Conservation (phyloP, 2,329 filamentous ascomycete genomes). For the Neofusicoccum cordaticola region DNA sequence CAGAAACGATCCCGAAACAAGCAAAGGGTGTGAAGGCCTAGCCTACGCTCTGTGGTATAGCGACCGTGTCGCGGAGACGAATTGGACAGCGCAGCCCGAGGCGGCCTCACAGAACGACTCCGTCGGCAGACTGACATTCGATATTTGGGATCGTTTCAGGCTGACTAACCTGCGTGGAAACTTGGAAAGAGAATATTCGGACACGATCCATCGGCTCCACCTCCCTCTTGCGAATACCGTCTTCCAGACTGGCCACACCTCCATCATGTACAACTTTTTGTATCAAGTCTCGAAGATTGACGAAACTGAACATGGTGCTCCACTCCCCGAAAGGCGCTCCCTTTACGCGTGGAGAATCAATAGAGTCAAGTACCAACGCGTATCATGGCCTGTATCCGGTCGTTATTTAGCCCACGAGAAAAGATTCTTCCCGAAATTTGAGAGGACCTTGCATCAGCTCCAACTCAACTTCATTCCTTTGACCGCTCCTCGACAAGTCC, state of each 20-base stretch:
- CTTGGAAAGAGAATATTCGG: conserved; percentile 32
- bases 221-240: conserved; percentile 71
- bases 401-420: neutral
- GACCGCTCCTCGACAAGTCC: conserved; percentile 60
- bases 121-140: neutral
- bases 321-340: neutral
- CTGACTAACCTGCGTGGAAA: neutral
- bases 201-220: conserved; percentile 31
- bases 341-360: neutral
- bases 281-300: conserved; percentile 21
- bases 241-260: conserved; percentile 63
- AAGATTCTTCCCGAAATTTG: neutral
- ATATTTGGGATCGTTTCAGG: neutral
- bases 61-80: neutral
- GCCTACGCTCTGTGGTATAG: conserved; percentile 25
- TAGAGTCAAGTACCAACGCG: neutral
- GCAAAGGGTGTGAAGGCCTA: conserved; percentile 32
- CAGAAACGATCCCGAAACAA: conserved; percentile 22
- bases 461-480: conserved; percentile 58
- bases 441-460: conserved; percentile 17
- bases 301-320: neutral
- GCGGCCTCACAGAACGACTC: neutral
- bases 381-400: neutral
- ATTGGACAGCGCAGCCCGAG: neutral
- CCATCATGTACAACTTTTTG: conserved; percentile 26